phyloP scores from a whole-genome alignment of 495 filamentous ascomycete genomes.

The Oidiodendron maius region DNA sequence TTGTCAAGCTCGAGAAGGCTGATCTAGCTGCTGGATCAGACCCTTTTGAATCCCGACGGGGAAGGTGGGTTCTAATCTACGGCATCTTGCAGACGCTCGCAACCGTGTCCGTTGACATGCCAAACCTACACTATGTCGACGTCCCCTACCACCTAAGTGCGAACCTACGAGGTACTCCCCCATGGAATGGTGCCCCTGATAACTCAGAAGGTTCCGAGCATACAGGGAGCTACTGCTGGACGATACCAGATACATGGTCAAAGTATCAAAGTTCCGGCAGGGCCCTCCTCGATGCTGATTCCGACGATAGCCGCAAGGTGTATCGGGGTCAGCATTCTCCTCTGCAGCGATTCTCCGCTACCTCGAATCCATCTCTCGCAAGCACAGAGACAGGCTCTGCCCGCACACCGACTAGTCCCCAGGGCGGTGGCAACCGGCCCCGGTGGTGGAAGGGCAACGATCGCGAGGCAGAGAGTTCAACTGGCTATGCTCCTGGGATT shows the following conservation, averaged over 20 bases:
- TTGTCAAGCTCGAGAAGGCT: slow-evolving; percentile 57
- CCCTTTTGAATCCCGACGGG: slow-evolving; percentile 53
- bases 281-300: background rate
- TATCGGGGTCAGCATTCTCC: too few relatives aligned
- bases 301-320: background rate
- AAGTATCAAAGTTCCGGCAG: background rate
- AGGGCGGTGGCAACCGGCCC: background rate
- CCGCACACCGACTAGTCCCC: background rate
- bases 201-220: slow-evolving; percentile 44
- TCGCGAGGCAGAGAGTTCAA: slow-evolving; percentile 2
- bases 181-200: slow-evolving; percentile 44
- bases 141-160: slow-evolving; percentile 62
- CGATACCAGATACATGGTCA: slow-evolving; percentile 30
- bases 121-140: slow-evolving; percentile 49
- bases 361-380: background rate
- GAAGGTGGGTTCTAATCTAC: slow-evolving; percentile 71
- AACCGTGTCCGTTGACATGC: slow-evolving; percentile 59
- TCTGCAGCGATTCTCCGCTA: background rate
- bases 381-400: background rate
- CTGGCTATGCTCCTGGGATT: slow-evolving; percentile 14
- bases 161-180: slow-evolving; percentile 50
- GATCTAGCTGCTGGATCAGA: slow-evolving; percentile 43
- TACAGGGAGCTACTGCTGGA: slow-evolving; percentile 57
- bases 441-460: background rate
- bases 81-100: slow-evolving; percentile 64